Conservation (phyloP, 1,139 yeast genomes). For the Hansenula anomala region DNA sequence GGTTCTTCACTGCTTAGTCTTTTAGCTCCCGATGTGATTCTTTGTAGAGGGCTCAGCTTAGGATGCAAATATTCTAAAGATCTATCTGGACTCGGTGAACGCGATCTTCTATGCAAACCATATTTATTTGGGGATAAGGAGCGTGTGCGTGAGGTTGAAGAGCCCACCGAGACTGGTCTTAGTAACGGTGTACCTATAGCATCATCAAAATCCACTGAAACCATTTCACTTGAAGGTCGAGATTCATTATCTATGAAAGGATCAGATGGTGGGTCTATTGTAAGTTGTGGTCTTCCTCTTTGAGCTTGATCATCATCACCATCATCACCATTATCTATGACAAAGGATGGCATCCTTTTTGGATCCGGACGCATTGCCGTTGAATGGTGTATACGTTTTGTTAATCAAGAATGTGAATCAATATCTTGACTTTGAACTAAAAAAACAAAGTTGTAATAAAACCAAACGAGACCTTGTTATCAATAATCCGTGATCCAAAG, state of each 20-base stretch:
- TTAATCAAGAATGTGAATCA: no score
- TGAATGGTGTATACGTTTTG: no score
- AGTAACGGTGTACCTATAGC: background rate
- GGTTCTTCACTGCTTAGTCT: background rate
- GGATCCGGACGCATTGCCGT: no score
- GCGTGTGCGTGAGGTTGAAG: background rate
- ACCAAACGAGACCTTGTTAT: no score
- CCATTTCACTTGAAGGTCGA: background rate
- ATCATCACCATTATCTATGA: background rate
- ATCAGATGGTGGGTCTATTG: slow-evolving; percentile 1
- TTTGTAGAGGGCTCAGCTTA: background rate
- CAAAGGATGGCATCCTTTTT: background rate
- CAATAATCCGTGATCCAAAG: no score
- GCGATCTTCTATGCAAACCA: background rate
- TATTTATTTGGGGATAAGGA: background rate
- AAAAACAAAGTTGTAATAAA: no score
- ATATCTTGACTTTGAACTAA: no score
- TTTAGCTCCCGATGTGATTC: background rate
- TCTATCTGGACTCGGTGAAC: background rate
- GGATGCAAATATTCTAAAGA: slow-evolving; percentile 1
- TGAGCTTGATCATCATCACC: background rate
- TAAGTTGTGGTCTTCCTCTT: slow-evolving; percentile 1
- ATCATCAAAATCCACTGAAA: background rate
- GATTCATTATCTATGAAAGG: background rate
- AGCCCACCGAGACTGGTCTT: background rate